Evolutionary conservation across 495 filamentous ascomycete species (phyloP).

Genomic region (Lepidopterella palustris): DNA sequence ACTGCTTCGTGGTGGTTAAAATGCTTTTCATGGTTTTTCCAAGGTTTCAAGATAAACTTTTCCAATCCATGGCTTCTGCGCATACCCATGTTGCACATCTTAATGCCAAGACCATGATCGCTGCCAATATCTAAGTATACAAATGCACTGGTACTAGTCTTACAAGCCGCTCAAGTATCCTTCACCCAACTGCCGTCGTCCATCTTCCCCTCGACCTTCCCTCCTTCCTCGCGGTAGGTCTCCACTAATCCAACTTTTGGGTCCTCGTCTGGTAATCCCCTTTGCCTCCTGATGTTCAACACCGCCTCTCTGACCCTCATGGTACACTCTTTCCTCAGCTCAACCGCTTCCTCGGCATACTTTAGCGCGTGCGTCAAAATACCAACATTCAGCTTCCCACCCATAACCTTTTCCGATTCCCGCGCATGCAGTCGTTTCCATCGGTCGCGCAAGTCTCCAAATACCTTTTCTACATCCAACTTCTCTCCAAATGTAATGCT

Average conservation of each 20-base stretch:
- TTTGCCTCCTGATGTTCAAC: slow-evolving; percentile 59
- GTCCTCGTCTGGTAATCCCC: slow-evolving; percentile 76
- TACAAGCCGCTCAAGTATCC: slow-evolving; percentile 48
- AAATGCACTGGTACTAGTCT: too few species aligned
- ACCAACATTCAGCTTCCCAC: slow-evolving; percentile 42
- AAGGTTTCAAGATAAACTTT: neutral
- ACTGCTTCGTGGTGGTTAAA: too few species aligned
- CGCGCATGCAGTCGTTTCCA: slow-evolving; percentile 59
- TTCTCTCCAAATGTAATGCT: slow-evolving; percentile 67
- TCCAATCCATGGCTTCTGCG: neutral
- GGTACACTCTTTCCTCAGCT: slow-evolving; percentile 77
- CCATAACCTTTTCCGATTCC: slow-evolving; percentile 24
- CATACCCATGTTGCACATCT: neutral
- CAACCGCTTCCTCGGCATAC: slow-evolving; percentile 64
- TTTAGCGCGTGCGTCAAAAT: slow-evolving; percentile 64
- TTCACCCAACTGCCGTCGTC: slow-evolving; percentile 58
- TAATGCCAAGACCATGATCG: neutral
- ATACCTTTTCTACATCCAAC: slow-evolving; percentile 52
- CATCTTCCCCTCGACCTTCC: slow-evolving; percentile 53
- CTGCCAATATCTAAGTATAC: neutral
- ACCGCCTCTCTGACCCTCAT: slow-evolving; percentile 71
- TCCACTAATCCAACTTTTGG: slow-evolving; percentile 57
- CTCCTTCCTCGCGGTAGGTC: slow-evolving; percentile 54
- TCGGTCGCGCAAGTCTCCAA: slow-evolving; percentile 59
- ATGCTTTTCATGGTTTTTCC: neutral